Base-by-base conservation (phyloP, 768 basidiomycete genomes). In the Solioccasus polychromus region DNA sequence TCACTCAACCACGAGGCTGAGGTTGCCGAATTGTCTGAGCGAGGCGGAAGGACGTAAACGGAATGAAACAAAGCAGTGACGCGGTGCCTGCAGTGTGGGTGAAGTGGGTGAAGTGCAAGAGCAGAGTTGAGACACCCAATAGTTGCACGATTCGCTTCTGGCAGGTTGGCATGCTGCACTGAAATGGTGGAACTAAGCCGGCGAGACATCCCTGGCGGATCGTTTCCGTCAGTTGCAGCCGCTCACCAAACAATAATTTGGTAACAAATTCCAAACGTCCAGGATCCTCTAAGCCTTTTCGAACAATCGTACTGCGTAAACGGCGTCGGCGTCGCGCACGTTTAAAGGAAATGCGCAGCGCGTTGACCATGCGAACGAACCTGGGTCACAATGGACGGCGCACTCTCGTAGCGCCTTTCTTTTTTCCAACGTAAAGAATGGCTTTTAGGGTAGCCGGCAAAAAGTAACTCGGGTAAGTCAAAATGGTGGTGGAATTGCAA, bases 1-100 rank as follows among this genome's bases (percentile, higher is more conserved):
- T 36, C 31, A 39, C 34, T 31, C n/a, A 7, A 18, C 40, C 52
- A 61, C 46, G 50, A 52, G 51, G 59, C 47, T 15, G 18, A 43
- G 42, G 46, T 42, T 40, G 24, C 41, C 43, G 45, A 22, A 39
- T 46, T 25, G n/a, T 24, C 26, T 11, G 29, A 31, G 43, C 34
- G 24, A 12, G 26, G 11, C 22, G 35, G n/a, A 39, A 26, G 23
- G 38, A 57, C 51, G 54, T 59, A 48, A 48, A 45, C 12, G n/a
- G 23, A 14, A 35, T 11, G 29, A 35, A 35, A 43, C 8, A 26
- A 36, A 45, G 11, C 26, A 31, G 30, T 8, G 22, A 41, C 19
- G 26, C 9, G 7, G 49, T 39, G 34, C 35, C 26, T 24, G 38
- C 23, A 25, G 29, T 20, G 39, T 30, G n/a, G 25, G 36, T 29